These are phyloP conservation scores for Solanum pennellii DNA, from an alignment of 257 asterid genomes.

Conservation along the genomic window DNA sequence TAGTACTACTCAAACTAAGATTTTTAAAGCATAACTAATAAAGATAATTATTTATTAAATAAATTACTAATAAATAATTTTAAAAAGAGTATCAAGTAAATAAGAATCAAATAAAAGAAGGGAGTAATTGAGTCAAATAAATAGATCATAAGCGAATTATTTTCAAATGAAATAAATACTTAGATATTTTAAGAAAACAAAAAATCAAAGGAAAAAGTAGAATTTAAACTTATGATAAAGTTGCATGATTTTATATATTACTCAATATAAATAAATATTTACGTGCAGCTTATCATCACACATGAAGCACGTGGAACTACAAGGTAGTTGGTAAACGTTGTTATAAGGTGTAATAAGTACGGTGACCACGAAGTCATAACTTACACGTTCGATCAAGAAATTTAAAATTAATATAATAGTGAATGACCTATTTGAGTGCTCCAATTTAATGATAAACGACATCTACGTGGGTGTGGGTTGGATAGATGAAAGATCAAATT, in stretches of 20 bases:
- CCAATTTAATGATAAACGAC: neutral
- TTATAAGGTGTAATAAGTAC: neutral
- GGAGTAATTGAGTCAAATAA: neutral
- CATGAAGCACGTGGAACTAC: neutral
- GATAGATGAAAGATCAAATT: too few species aligned
- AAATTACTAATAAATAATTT: neutral
- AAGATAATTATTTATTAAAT: neutral
- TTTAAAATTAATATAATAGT: too few species aligned
- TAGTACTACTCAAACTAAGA: neutral
- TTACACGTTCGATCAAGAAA: neutral
- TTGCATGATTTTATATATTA: neutral
- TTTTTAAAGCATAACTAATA: neutral
- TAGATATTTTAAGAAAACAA: neutral
- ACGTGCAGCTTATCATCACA: neutral
- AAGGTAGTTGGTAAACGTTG: neutral
- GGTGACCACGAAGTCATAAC: neutral
- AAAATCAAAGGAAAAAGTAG: neutral
- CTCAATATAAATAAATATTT: neutral
- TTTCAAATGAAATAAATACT: neutral
- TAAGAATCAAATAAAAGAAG: neutral
- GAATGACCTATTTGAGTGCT: neutral
- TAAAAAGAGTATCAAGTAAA: neutral
- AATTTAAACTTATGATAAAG: neutral
- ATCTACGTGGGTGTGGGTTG: neutral
- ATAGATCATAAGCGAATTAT: neutral